A percentile compares a stretch with the other conserved stretches of the same genome.
These are phyloP conservation scores for Cordyceps pruinosa DNA, from an alignment of 2,329 filamentous ascomycete species.

Conservation along the genomic window DNA sequence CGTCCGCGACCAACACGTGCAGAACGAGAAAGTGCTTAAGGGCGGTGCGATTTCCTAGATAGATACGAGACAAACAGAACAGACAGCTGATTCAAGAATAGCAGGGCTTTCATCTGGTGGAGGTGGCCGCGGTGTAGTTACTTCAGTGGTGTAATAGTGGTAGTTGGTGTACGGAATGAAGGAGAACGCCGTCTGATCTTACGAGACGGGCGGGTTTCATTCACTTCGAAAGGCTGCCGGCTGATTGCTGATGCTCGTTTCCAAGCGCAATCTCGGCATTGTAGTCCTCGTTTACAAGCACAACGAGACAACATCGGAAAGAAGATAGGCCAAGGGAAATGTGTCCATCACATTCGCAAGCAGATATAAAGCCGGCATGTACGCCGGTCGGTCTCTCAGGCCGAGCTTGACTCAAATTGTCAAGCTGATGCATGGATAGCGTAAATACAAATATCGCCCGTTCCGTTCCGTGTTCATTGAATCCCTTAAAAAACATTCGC, in stretches of 20 bases:
- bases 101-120: too few species aligned
- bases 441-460: slow-evolving; percentile 34
- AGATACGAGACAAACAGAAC: too few species aligned
- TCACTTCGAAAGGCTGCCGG: not conserved
- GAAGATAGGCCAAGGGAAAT: slow-evolving; percentile 14
- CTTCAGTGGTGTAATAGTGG: too few species aligned
- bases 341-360: slow-evolving; percentile 32
- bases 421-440: slow-evolving; percentile 43
- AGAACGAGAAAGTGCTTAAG: too few species aligned
- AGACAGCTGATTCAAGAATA: too few species aligned
- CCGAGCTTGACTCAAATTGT: slow-evolving; percentile 55
- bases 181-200: too few species aligned
- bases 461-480: slow-evolving; percentile 22
- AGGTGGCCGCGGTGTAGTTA: too few species aligned
- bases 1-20: too few species aligned
- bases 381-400: slow-evolving; percentile 68
- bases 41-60: too few species aligned
- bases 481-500: slow-evolving; percentile 30
- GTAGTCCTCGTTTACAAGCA: not conserved
- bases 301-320: not conserved
- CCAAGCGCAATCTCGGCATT: slow-evolving; percentile 8
- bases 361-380: slow-evolving; percentile 49
- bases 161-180: too few species aligned
- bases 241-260: slow-evolving; percentile 7
- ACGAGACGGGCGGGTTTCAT: too few species aligned